Evolutionary conservation across 805 yeast genomes (phyloP), one percentile per base, ranked within the genome.

Genomic region (Ogataea ganodermae): DNA sequence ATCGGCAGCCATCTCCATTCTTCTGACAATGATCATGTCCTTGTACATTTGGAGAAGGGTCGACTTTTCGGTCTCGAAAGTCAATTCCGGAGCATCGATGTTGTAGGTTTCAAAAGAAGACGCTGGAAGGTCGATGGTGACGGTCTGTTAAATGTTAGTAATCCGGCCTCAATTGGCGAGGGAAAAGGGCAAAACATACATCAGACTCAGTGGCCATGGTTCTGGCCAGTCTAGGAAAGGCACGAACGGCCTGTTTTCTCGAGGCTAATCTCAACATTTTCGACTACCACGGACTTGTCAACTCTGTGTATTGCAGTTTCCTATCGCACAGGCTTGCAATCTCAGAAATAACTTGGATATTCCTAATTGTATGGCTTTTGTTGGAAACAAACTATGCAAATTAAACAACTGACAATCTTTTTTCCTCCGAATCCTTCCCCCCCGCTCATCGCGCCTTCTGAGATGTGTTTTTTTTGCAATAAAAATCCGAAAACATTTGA

Each of bases 1-100:
- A 69, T 94, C 99, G 52, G 98, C 83, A 35, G 97, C 96, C 96
- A 94, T 92, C 77, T 94, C 99, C 94, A 94, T 84, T 74, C 99
- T 87, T 80, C 96, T 84, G 68, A 92, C 83, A 58, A 85, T 73
- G 58, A 86, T 82, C 98, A 94, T 91, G 68, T 92, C 96, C 75
- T 89, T 87, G 82, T 91, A 94, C 97, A 94, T 89, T 66, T 90
- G 83, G 63, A 94, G 75, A 61, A 94, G 72, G 47, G 84, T 79
- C 43, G 80, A 78, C 79, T 89, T 90, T 62, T 88, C 83, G 48
- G 96, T 86, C 71, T 84, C 84, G 68, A 86, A 85, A 44, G 75
- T 71, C 63, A 86, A 74, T 42, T 78, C 78, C 45, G 97, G 97
- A 20, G 78, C 76, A 21, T 79, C 84, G 57, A 94, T 68, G 72